Conservation (phyloP, 1,284 basidiomycete species). For the Ganoderma boninense region DNA sequence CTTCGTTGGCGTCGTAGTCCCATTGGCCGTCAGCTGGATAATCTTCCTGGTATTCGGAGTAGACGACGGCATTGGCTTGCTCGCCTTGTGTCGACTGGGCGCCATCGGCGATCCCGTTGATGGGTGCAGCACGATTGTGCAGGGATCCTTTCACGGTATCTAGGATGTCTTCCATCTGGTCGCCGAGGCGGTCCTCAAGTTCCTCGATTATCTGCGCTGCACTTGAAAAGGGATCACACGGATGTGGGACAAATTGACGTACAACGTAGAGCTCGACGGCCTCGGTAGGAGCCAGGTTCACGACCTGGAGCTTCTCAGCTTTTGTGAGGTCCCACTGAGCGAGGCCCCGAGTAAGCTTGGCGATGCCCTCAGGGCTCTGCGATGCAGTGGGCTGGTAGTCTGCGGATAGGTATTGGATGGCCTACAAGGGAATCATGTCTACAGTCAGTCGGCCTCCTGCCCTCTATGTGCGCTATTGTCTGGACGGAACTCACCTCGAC, state of each 20-base stretch:
- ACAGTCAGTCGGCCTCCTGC: constrained; percentile 23
- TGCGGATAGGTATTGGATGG: constrained; percentile 84
- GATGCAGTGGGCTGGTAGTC: constrained; percentile 72
- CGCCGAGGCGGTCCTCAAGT: constrained; percentile 81
- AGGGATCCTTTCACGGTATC: constrained; percentile 64
- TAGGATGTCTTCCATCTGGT: constrained; percentile 78
- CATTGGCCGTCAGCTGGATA: constrained; percentile 45
- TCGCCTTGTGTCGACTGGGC: neutral
- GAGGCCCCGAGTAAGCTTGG: constrained; percentile 72
- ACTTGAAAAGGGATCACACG: neutral
- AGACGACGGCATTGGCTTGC: constrained; percentile 29
- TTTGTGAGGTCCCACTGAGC: constrained; percentile 83
- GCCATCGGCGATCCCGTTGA: constrained; percentile 12
- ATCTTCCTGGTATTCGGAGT: constrained; percentile 36
- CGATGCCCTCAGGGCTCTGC: constrained; percentile 75
- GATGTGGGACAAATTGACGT: constrained; percentile 43
- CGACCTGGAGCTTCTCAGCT: constrained; percentile 90
- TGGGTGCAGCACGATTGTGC: constrained; percentile 26
- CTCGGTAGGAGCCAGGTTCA: constrained; percentile 86
- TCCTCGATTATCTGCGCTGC: constrained; percentile 85
- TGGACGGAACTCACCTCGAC: constrained; percentile 73
- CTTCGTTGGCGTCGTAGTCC: constrained; percentile 49
- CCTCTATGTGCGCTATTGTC: constrained; percentile 5
- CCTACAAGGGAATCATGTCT: constrained; percentile 50
- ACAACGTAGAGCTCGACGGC: constrained; percentile 92